Evolutionary conservation across 768 basidiomycete genomes (phyloP).

Genomic region (Suillus paluster): DNA sequence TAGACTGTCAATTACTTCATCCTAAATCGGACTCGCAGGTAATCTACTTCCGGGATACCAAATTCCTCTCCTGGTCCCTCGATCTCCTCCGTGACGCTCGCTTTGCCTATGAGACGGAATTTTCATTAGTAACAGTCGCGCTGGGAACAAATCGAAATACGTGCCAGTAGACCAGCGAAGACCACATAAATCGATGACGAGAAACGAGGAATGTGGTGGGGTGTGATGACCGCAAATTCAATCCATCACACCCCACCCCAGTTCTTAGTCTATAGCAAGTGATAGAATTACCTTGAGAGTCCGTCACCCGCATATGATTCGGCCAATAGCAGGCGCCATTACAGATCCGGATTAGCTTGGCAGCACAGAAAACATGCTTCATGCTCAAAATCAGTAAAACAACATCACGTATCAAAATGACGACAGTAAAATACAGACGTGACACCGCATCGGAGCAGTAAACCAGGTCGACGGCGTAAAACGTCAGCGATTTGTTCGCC

Average conservation of each 20-base stretch:
- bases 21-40: not conserved
- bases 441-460: constrained; percentile 1
- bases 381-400: not conserved
- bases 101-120: not conserved
- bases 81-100: constrained; percentile 31
- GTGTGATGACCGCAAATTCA: not conserved
- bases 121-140: constrained; percentile 9
- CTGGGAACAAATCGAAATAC: not conserved
- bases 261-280: not conserved
- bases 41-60: not conserved
- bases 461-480: not conserved
- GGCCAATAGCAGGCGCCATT: not conserved
- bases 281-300: not conserved
- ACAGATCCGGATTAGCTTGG: not conserved
- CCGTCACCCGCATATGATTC: not conserved
- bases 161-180: constrained; percentile 1
- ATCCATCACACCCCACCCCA: too few relatives aligned
- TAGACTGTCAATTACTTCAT: constrained; percentile 21
- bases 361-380: not conserved
- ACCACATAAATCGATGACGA: not conserved
- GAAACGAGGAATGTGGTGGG: not conserved
- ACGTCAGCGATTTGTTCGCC: not conserved
- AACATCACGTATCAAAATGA: not conserved
- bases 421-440: not conserved
- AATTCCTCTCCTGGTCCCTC: constrained; percentile 15